Base-by-base conservation (phyloP, 2,329 filamentous ascomycete genomes). In the Neurospora crassa region DNA sequence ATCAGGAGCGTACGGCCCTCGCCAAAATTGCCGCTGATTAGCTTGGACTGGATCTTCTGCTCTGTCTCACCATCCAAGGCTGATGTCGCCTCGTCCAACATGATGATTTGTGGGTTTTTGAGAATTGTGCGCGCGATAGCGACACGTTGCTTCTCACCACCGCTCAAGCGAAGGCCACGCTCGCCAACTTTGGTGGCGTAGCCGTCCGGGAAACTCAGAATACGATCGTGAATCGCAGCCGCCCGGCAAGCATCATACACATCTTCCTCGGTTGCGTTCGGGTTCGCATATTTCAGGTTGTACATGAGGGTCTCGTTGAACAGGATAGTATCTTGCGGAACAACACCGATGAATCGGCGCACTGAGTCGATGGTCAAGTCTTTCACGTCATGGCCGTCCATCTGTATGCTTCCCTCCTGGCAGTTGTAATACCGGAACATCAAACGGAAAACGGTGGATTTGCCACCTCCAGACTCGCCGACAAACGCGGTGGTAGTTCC, bases 371-470 rank as follows among this genome's bases (percentile, higher is more conserved):
- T 97, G 1, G 93, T 97, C 72, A 97, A 83, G 75, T 94, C 90
- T 79, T 92, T 89, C 68, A 97, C 92, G 78, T 97, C 89, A 72
- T 90, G 88, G 8, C 91, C 93, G 78, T 98, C 96, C 70, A 99
- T 85, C 78, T 91, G 88, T 71, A 98, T 97, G 77, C 85, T 89
- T 43, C 96, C 96, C 69, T 89, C 87, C 69, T 90, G 86, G 70
- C 91, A 89, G 78, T 97, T 96, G 84, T 98, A 99, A 81, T 97
- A 99, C 20, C 96, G 92, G 85, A 97, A 98, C 79, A 99, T 90
- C 68, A 98, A 87, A 69, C 96, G 91, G 84, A 99, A 97, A 37
- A 99, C 88, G 0, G 96, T 99, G 2, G 95, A 98, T 81, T 99
- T 99, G 75, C 96, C 96, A 72, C 96, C 96, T 67, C 96, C 96